Percentiles rank a stretch among this genome's conserved stretches.
These are phyloP conservation scores for Zhuliangozyma blackwelliae DNA, from an alignment of 1,139 yeast genomes.

Conservation along the genomic window DNA sequence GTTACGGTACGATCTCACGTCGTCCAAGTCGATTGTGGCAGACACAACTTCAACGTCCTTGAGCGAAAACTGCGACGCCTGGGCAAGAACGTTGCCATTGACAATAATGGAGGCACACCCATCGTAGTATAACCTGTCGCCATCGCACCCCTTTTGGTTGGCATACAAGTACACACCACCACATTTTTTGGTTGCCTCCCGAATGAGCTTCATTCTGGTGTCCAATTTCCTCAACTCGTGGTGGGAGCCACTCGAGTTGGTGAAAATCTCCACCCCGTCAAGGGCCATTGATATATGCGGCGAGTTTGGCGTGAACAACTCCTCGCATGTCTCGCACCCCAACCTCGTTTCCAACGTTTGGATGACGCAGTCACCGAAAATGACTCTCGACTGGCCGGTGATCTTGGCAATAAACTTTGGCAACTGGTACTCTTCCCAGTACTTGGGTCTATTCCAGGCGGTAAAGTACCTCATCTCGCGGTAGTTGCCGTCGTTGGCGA, in stretches of 20 bases:
- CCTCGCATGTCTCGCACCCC: slow-evolving; percentile 98
- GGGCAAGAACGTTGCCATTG: slow-evolving; percentile 88
- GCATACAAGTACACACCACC: slow-evolving; percentile 94
- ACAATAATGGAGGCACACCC: slow-evolving; percentile 94
- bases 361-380: slow-evolving; percentile 87
- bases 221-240: slow-evolving; percentile 90
- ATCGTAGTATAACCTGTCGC: slow-evolving; percentile 93
- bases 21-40: slow-evolving; percentile 91
- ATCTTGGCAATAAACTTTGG: slow-evolving; percentile 64
- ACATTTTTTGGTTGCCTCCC: slow-evolving; percentile 90
- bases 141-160: slow-evolving; percentile 97
- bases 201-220: slow-evolving; percentile 76
- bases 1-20: slow-evolving; percentile 78
- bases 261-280: slow-evolving; percentile 94
- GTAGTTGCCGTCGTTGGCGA: slow-evolving; percentile 97
- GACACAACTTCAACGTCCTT: slow-evolving; percentile 89
- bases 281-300: slow-evolving; percentile 91
- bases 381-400: slow-evolving; percentile 63
- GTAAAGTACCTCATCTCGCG: slow-evolving; percentile 96
- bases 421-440: slow-evolving; percentile 65
- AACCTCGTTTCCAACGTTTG: slow-evolving; percentile 80
- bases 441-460: slow-evolving; percentile 82
- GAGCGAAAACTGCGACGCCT: slow-evolving; percentile 84
- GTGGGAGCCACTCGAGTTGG: slow-evolving; percentile 94
- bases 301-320: slow-evolving; percentile 89